Evolutionary conservation across 2,329 filamentous ascomycete genomes (phyloP).

Genomic region (Chaetomium sp.): DNA sequence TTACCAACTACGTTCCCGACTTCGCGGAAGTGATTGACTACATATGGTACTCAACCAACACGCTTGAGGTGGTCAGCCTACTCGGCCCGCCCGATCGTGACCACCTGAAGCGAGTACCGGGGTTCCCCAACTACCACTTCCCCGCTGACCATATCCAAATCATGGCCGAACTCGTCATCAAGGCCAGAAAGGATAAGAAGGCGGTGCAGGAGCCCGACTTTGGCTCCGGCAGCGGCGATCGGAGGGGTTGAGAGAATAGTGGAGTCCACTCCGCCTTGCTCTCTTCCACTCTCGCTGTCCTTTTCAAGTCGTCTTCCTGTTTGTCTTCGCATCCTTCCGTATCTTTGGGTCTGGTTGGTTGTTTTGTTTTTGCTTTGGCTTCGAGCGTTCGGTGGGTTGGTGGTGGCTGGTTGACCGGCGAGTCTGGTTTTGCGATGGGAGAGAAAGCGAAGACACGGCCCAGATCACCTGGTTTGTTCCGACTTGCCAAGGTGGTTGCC

Average conservation of each 20-base stretch:
- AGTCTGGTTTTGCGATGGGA: not conserved
- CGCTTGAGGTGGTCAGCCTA: constrained; percentile 73
- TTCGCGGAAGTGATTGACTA: constrained; percentile 93
- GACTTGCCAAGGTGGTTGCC: not conserved
- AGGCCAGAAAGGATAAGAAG: constrained; percentile 78
- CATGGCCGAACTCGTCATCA: constrained; percentile 83
- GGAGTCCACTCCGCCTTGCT: not conserved
- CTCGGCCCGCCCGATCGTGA: constrained; percentile 81
- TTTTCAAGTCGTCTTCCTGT: not conserved
- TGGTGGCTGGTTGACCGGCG: not conserved
- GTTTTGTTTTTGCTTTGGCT: constrained; percentile 3
- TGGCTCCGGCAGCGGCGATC: constrained; percentile 33
- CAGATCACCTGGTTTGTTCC: constrained; percentile 5
- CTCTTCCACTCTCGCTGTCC: not conserved
- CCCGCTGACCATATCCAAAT: constrained; percentile 88
- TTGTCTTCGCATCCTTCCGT: not conserved
- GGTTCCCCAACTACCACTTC: constrained; percentile 92
- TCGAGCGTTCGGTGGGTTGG: constrained; percentile 6
- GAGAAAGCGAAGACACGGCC: not conserved
- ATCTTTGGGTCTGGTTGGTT: not conserved
- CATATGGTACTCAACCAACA: constrained; percentile 94
- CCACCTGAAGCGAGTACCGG: constrained; percentile 79
- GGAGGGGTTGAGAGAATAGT: constrained; percentile 16
- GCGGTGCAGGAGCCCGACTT: constrained; percentile 57
- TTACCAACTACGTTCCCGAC: constrained; percentile 95